phyloP scores from a whole-genome alignment of 768 basidiomycete species.

The Cyathus striatus region DNA sequence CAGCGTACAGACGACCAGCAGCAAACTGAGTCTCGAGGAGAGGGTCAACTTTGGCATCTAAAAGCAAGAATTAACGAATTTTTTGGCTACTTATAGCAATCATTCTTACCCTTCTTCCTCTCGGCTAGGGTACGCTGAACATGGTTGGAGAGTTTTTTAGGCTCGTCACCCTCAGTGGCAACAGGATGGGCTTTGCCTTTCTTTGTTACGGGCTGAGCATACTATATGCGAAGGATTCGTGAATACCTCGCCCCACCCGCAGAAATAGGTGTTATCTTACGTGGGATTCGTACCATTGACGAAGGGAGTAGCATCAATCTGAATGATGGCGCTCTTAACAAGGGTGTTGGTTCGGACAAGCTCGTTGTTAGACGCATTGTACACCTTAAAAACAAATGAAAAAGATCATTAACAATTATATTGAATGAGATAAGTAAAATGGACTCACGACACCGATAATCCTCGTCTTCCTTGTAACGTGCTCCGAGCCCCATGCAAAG shows the following conservation, averaged over 20 bases:
- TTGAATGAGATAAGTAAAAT: not conserved
- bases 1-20: slow-evolving; percentile 93
- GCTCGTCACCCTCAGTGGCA: slow-evolving; percentile 43
- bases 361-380: slow-evolving; percentile 99
- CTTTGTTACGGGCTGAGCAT: slow-evolving; percentile 93
- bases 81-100: no score
- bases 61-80: no score
- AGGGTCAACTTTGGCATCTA: slow-evolving; percentile 88
- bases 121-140: slow-evolving; percentile 82
- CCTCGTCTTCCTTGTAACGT: slow-evolving; percentile 91
- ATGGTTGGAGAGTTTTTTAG: slow-evolving; percentile 86
- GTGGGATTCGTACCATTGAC: slow-evolving; percentile 99
- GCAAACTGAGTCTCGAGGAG: slow-evolving; percentile 87
- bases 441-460: slow-evolving; percentile 90
- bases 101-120: slow-evolving; percentile 88
- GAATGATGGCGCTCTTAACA: slow-evolving; percentile 95
- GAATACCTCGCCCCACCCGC: no score
- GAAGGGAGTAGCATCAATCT: slow-evolving; percentile 97
- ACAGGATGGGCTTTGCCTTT: slow-evolving; percentile 65
- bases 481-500: slow-evolving; percentile 98
- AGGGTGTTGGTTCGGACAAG: slow-evolving; percentile 99
- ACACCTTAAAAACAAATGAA: slow-evolving; percentile 51
- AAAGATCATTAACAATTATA: not conserved
- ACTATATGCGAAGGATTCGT: slow-evolving; percentile 53
- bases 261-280: no score